Evolutionary conservation across 2,329 filamentous ascomycete genomes (phyloP), one percentile per base, ranked within the genome.

Genomic region (Stagonosporopsis vannaccii): DNA sequence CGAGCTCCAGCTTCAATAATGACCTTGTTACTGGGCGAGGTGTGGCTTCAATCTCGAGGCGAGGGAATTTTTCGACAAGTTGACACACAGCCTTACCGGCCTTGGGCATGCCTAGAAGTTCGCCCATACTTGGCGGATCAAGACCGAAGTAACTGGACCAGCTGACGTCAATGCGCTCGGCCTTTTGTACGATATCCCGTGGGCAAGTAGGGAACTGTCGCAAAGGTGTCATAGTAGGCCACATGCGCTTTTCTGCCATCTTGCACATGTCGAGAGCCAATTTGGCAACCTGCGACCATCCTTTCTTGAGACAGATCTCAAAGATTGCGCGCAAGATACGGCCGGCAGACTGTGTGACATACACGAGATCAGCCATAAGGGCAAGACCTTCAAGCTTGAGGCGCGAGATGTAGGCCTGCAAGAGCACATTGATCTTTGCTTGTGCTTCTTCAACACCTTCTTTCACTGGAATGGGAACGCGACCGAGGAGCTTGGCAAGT

Each of bases 241-340:
- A 99, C 96, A 99, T 99, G 45, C 96, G 86, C 82, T 97, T 97
- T 81, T 99, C 95, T 0, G 94, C 95, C 92, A 97, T 98, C 80
- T 99, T 99, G 80, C 96, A 99, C 49, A 99, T 84, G 68, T 97
- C 91, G 37, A 99, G 82, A 0, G 95, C 93, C 60, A 90, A 92
- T 79, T 95, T 97, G 8, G 95, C 91, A 3, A 98, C 95, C 15
- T 88, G 89, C 0, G 95, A 87, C 94, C 94, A 99, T 30, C 94
- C 94, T 77, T 97, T 97, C 79, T 94, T 96, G 63, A 99, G 79
- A n/a, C 91, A 90, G 51, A 99, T 98, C 78, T 99, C 96, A 65
- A 98, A 99, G 45, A 99, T 89, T 0, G 95, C 95, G 53, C 95
- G 88, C 41, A 99, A 81, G 66, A 99, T 97, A 84, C 95, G 92